Evolutionary conservation across 345 rosid species (phyloP), one percentile per base, ranked within the genome.

Genomic region (Salix exigua): DNA sequence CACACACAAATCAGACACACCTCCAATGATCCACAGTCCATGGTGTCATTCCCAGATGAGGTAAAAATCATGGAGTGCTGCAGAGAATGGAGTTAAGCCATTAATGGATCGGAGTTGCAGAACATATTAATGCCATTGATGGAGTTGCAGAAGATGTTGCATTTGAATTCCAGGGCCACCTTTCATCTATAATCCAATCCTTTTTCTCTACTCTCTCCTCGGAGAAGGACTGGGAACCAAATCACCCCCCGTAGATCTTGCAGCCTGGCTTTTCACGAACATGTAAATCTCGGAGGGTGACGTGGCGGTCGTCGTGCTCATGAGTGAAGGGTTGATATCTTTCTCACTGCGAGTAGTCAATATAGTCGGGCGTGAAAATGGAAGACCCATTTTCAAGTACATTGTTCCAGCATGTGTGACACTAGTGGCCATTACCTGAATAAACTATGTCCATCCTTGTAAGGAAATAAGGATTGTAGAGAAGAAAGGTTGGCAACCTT

Each of bases 191-290:
- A 35, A 33, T 53, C 13, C 51, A 28, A 7, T 48, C 2, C 5
- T 40, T 23, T 62, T 23, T 30, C 35, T 64, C 9, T 46, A 38
- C 42, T 62, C 33, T 71, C 64, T 74, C 14, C 62, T n/a, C 38
- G 17, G 26, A 66, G 5, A 37, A 50, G 35, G 73, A 42, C 76
- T 81, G 82, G 91, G 87, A 83, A 77, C 79, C 88, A 81, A 67
- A 88, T 83, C 75, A 84, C 73, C 79, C 30, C 30, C 64, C 42
- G 73, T 60, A 81, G 88, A 88, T 88, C 62, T 82, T 71, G 77
- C 70, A 82, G 87, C 76, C 70, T 62, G 46, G 85, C 88, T 85
- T 84, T 87, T 82, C 40, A 81, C 73, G 18, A 82, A 84, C 90
- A 88, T 84, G 83, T 55, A 69, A 69, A 85, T 85, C 86, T 70